Evolutionary conservation across 805 yeast species (phyloP).

Genomic region (Wickerhamomyces rabaulensis): DNA sequence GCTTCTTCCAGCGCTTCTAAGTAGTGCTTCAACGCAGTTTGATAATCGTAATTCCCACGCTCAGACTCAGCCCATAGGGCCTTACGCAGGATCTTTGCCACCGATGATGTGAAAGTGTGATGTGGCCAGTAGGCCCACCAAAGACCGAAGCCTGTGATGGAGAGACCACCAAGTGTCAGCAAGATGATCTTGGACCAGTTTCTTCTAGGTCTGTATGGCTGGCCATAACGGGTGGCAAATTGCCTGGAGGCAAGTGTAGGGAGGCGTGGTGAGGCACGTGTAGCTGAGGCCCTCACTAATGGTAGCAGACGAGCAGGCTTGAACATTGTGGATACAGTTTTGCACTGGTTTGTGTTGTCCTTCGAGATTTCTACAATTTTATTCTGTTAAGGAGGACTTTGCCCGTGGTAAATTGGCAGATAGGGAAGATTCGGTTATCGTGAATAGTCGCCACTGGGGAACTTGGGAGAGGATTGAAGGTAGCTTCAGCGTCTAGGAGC

Average conservation of each 20-base stretch:
- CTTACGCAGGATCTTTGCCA: conserved; percentile 65
- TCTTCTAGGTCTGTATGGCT: conserved; percentile 5
- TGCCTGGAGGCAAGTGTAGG: neutral
- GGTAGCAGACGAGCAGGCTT: neutral
- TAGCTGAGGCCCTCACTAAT: neutral
- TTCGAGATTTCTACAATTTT: neutral
- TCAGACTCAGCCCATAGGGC: conserved; percentile 84
- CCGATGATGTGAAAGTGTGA: conserved; percentile 62
- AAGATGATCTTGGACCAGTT: conserved; percentile 16
- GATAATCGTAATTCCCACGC: conserved; percentile 49
- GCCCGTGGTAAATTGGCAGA: neutral
- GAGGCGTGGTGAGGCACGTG: neutral
- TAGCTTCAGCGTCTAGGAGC: too few relatives aligned
- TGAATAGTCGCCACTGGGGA: too few relatives aligned
- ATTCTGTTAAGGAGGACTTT: neutral
- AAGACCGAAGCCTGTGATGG: conserved; percentile 21
- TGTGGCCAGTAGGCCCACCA: conserved; percentile 57
- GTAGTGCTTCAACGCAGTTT: conserved; percentile 65
- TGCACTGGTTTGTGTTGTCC: neutral
- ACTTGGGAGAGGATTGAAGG: too few relatives aligned
- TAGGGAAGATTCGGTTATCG: neutral
- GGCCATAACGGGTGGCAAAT: conserved; percentile 12
- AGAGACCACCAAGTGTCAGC: conserved; percentile 19
- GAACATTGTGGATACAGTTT: neutral
- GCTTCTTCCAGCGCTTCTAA: conserved; percentile 69